Base-by-base conservation (phyloP, 495 filamentous ascomycete genomes). In the Aspergillus panamensis region DNA sequence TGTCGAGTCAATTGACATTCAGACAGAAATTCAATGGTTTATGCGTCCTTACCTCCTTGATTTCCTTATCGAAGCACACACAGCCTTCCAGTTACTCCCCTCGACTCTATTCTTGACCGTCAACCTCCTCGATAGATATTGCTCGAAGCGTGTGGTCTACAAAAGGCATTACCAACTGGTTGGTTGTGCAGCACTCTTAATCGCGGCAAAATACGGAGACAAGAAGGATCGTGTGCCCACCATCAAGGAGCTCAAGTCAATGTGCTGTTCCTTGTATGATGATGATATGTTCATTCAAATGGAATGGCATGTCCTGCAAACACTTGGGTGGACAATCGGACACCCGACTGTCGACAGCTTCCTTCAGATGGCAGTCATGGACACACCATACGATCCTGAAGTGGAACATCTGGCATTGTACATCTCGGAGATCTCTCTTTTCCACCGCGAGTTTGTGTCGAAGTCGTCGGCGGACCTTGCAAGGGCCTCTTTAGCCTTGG, bases 201-300 rank as follows among this genome's bases (percentile, higher is more conserved):
- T 99, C 61, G 93, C 94, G 57, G 89, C 94, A 69, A 99, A 99
- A 79, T 99, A 96, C 73, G 95, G 96, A 25, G 94, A 99, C 75
- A 89, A 89, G 76, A 99, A 99, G 80, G 94, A 99, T 65, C 82
- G 90, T 20, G 95, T 99, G 7, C 94, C 94, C 14, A 92, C 92
- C 37, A 92, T 99, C 71, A 85, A 89, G 66, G 94, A 99, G 65
- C 78, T 99, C 57, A 96, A 95, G 80, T 92, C 91, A 50, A 97
- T 99, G 95, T 99, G 94, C 78, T 97, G 95, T 79, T 90, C 87
- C 16, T 83, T 97, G 21, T 99, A 99, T 71, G 94, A 99, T 69
- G 92, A 96, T 13, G 94, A 96, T 69, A 97, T 99, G 94, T 99
- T 99, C 75, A 92, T 90, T 14, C 94, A 99, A 74, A 97, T 99